A percentile compares a stretch with the other conserved stretches of the same genome.
phyloP scores from a whole-genome alignment of 768 basidiomycete genomes.

The Mycena amicta region DNA sequence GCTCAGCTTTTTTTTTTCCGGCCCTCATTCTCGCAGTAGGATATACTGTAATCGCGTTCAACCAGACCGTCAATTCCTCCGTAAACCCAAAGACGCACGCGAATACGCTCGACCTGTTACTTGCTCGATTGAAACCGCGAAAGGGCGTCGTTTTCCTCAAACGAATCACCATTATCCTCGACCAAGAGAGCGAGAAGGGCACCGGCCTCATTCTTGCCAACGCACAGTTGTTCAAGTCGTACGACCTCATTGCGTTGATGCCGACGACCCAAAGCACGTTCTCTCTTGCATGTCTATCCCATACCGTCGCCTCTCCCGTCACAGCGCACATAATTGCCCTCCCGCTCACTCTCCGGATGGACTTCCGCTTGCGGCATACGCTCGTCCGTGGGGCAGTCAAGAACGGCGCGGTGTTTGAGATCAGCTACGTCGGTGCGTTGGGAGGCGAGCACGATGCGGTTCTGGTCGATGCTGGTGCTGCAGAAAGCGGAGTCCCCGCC shows the following conservation, averaged over 20 bases:
- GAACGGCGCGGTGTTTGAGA: conserved; percentile 83
- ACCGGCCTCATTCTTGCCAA: conserved; percentile 80
- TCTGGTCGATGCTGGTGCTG: conserved; percentile 47
- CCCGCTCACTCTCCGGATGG: conserved; percentile 74
- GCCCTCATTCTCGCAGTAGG: conserved; percentile 59
- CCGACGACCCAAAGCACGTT: conserved; percentile 77
- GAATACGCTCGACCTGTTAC: conserved; percentile 61
- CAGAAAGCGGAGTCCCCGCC: conserved; percentile 53
- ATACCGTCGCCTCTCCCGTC: conserved; percentile 71
- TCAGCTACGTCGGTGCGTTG: conserved; percentile 75
- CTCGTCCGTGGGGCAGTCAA: conserved; percentile 78
- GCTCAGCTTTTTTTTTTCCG: conserved; percentile 1
- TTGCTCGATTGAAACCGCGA: conserved; percentile 62
- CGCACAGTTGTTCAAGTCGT: conserved; percentile 56
- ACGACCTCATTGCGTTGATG: conserved; percentile 76
- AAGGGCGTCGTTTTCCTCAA: conserved; percentile 68
- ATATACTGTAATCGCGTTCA: conserved; percentile 80
- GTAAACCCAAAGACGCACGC: conserved; percentile 72
- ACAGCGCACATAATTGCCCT: conserved; percentile 83
- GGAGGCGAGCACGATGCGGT: conserved; percentile 58
- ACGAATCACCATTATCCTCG: conserved; percentile 76
- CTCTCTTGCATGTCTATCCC: conserved; percentile 78
- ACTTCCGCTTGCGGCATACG: conserved; percentile 83
- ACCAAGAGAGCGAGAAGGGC: conserved; percentile 85
- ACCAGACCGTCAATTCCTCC: conserved; percentile 69